phyloP scores from a whole-genome alignment of 768 basidiomycete genomes.

The Fomitopsis pulvina region DNA sequence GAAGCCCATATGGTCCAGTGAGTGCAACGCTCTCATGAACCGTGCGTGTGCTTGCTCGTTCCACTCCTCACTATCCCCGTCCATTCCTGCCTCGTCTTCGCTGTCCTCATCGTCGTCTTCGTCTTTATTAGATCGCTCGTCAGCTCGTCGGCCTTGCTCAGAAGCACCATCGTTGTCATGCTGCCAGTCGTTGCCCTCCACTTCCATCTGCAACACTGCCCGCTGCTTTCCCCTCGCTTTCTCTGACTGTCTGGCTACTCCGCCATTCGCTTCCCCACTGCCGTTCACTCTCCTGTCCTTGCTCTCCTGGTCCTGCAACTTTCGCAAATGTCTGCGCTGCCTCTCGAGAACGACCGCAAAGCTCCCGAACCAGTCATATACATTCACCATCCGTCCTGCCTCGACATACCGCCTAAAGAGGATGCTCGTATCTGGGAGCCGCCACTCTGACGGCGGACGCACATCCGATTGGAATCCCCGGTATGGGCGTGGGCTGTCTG shows the following conservation, averaged over 20 bases:
- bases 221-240: conserved; percentile 3
- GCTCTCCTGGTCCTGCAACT: not conserved
- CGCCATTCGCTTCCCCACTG: conserved; percentile 1
- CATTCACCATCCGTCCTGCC: conserved; percentile 76
- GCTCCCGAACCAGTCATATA: conserved; percentile 84
- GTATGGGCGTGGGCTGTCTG: not conserved
- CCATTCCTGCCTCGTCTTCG: conserved; percentile 16
- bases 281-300: conserved; percentile 12
- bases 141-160: conserved; percentile 19
- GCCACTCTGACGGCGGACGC: conserved; percentile 29
- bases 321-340: conserved; percentile 31
- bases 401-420: conserved; percentile 73
- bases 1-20: conserved; percentile 75
- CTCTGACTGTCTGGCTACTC: not conserved
- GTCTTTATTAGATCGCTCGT: conserved; percentile 21
- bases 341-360: conserved; percentile 63
- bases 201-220: conserved; percentile 1
- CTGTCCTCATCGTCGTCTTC: conserved; percentile 25
- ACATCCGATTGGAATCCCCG: conserved; percentile 2
- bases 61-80: conserved; percentile 32
- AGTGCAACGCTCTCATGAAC: conserved; percentile 75
- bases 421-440: conserved; percentile 70
- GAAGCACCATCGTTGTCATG: not conserved
- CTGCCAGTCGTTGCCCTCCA: not conserved
- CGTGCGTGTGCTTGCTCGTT: conserved; percentile 64